Percentiles rank a stretch among this genome's conserved stretches.
phyloP scores from a whole-genome alignment of 2,329 filamentous ascomycete species.

The Calonectria montana region DNA sequence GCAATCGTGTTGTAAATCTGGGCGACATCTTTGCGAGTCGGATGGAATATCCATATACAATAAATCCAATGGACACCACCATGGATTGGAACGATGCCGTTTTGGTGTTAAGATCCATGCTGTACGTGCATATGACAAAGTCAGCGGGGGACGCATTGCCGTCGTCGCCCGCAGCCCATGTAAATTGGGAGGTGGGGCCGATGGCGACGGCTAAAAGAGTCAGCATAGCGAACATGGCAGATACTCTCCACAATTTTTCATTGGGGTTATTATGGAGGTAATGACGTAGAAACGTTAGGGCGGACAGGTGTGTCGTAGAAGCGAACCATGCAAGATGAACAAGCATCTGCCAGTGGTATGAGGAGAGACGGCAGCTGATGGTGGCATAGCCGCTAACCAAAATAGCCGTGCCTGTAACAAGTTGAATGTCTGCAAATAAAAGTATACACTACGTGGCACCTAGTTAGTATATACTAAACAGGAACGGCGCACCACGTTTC shows the following conservation, averaged over 20 bases:
- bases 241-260: neutral
- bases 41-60: neutral
- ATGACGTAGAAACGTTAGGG: neutral
- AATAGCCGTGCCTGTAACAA: neutral
- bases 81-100: neutral
- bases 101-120: neutral
- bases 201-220: neutral
- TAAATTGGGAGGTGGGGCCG: neutral
- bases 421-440: neutral
- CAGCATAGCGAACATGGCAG: neutral
- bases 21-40: neutral
- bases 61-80: neutral
- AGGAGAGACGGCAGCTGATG: slow-evolving; percentile 56
- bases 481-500: neutral
- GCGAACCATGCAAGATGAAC: slow-evolving; percentile 1
- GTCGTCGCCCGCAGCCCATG: neutral
- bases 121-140: neutral
- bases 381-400: neutral
- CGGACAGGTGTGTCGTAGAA: neutral
- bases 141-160: neutral
- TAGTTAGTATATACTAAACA: neutral
- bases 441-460: neutral
- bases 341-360: slow-evolving; percentile 51
- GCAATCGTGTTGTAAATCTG: neutral
- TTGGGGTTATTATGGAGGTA: neutral